These are phyloP conservation scores for Coniophora puteana DNA, from an alignment of 1,284 basidiomycete species.

Conservation along the genomic window DNA sequence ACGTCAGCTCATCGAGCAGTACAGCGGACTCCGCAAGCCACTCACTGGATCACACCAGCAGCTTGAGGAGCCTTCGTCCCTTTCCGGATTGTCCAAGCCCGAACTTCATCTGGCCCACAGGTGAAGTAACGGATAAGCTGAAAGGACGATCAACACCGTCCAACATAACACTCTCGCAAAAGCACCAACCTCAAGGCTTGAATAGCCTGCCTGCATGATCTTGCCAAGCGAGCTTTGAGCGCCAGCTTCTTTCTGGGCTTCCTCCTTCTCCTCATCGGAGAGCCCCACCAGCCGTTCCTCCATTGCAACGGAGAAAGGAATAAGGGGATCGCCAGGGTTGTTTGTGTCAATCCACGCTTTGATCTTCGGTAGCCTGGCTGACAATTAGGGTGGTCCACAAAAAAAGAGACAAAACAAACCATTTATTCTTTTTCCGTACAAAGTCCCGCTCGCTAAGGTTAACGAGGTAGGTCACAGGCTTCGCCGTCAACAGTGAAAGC, in stretches of 20 bases:
- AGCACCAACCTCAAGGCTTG: slow-evolving; percentile 68
- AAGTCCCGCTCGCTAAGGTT: slow-evolving; percentile 97
- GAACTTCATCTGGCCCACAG: slow-evolving; percentile 93
- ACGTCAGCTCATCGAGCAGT: slow-evolving; percentile 14
- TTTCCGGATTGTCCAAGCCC: slow-evolving; percentile 96
- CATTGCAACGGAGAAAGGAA: slow-evolving; percentile 96
- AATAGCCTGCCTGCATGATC: slow-evolving; percentile 91
- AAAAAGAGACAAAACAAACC: slow-evolving; percentile 42
- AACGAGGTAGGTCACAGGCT: slow-evolving; percentile 97
- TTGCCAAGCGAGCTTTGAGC: slow-evolving; percentile 78
- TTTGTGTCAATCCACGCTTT: slow-evolving; percentile 98
- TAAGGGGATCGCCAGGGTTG: slow-evolving; percentile 94
- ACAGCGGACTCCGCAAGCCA: slow-evolving; percentile 14
- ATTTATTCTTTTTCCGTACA: slow-evolving; percentile 98
- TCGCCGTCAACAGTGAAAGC: slow-evolving; percentile 91
- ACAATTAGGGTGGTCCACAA: slow-evolving; percentile 1
- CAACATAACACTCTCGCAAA: slow-evolving; percentile 1
- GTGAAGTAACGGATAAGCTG: slow-evolving; percentile 96
- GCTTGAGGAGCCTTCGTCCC: slow-evolving; percentile 96
- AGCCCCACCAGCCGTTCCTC: slow-evolving; percentile 86
- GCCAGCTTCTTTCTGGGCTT: slow-evolving; percentile 73
- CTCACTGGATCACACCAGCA: slow-evolving; percentile 97
- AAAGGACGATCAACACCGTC: background rate
- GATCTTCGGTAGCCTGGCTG: slow-evolving; percentile 85
- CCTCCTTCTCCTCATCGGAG: slow-evolving; percentile 67